Base-by-base conservation (phyloP, 805 yeast species). In the Starmerella gropengiesseri region DNA sequence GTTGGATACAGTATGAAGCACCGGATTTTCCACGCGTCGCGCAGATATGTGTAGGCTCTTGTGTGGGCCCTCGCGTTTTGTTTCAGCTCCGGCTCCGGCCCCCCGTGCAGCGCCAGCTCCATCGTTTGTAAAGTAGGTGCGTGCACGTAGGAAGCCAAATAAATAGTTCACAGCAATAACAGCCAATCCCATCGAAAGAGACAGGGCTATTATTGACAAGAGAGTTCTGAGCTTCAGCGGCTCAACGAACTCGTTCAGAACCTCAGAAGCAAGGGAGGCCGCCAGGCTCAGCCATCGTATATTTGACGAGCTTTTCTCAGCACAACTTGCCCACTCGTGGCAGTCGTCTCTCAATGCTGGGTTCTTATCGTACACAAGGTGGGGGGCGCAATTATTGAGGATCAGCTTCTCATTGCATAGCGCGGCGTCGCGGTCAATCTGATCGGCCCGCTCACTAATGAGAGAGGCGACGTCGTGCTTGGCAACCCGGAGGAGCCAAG, bases 251-350 rank as follows among this genome's bases (percentile, higher is more conserved):
- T 81, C 77, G 57, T 84, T 80, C 25, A 83, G 60, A 5, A 81
- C 77, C 49, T 82, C 94, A 0, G 91, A 91, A 45, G 82, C 63
- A 0, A 86, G 74, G 51, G 78, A 82, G 0, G 91, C 93, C 31
- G 83, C 77, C 45, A 82, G 67, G 47, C 70, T 70, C 0, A 86
- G 76, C 44, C 75, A 68, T 2, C 79, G 80, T 7, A 77, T 66
- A 0, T 60, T 60, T 2, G 70, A 69, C 5, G 94, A 86, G 50
- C 84, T 87, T 34, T 74, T 61, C 50, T 77, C 74, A 86, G 84
- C 84, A 59, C 97, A 89, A 43, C 68, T 71, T 51, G 74, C 79
- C 81, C 91, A 81, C 23, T 67, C 70, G 18, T n/a, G n/a, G n/a
- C n/a, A n/a, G n/a, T n/a, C n/a, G n/a, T n/a, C n/a, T n/a, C n/a